phyloP scores from a whole-genome alignment of 768 basidiomycete genomes.

The Gloeopeniophorella convolvens region DNA sequence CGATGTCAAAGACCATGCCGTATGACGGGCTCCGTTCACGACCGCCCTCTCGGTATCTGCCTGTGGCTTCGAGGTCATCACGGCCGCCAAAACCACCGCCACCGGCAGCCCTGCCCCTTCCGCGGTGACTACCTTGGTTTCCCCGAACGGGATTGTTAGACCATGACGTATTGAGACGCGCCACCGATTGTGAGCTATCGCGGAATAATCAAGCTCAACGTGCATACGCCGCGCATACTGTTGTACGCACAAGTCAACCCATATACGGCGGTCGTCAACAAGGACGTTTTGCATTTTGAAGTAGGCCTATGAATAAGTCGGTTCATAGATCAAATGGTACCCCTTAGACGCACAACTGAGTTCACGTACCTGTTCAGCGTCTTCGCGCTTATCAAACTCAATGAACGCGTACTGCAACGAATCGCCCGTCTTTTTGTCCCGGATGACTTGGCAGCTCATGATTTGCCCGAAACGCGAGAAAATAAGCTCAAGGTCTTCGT shows the following conservation, averaged over 20 bases:
- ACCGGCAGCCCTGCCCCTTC: slow-evolving; percentile 24
- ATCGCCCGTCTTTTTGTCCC: slow-evolving; percentile 94
- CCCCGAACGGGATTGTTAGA: slow-evolving; percentile 62
- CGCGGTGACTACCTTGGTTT: slow-evolving; percentile 32
- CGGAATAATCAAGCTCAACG: slow-evolving; percentile 20
- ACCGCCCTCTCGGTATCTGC: slow-evolving; percentile 52
- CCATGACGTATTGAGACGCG: slow-evolving; percentile 76
- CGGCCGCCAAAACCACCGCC: slow-evolving; percentile 60
- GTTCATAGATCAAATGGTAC: background rate
- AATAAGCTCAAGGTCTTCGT: slow-evolving; percentile 95
- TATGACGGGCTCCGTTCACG: slow-evolving; percentile 39
- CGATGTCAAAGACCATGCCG: slow-evolving; percentile 83
- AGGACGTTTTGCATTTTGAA: slow-evolving; percentile 99
- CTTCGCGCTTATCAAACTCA: slow-evolving; percentile 90
- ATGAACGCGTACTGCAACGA: slow-evolving; percentile 98
- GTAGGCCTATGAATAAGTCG: slow-evolving; percentile 59
- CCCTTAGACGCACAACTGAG: background rate
- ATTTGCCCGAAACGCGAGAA: slow-evolving; percentile 94
- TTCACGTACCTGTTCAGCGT: slow-evolving; percentile 79
- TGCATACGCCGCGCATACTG: background rate
- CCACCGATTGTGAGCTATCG: slow-evolving; percentile 85
- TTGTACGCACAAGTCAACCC: slow-evolving; percentile 91
- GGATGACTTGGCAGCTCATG: slow-evolving; percentile 95
- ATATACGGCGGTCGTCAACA: slow-evolving; percentile 95
- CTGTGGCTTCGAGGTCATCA: slow-evolving; percentile 66